Evolutionary conservation across 78 protist genomes (phyloP).

Genomic region (Dictyostelium capitatum): DNA sequence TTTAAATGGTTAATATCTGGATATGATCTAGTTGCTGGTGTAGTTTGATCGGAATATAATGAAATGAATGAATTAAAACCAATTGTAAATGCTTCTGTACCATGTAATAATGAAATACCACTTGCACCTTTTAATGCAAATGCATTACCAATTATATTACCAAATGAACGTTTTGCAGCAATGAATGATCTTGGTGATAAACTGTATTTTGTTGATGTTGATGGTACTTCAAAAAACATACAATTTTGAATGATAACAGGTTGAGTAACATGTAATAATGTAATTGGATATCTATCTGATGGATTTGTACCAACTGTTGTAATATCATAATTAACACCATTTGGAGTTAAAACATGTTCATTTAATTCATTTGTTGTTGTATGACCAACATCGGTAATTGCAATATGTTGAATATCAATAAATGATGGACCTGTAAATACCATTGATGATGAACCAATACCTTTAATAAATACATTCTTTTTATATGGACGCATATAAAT

Average conservation of each 20-base stretch:
- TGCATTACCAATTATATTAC: background rate
- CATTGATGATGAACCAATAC: background rate
- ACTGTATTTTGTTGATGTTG: background rate
- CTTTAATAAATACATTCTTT: background rate
- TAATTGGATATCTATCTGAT: constrained; percentile 15
- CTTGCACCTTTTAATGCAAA: background rate
- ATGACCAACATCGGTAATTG: background rate
- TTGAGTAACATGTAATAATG: background rate
- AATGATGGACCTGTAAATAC: background rate
- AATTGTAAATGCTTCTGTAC: background rate
- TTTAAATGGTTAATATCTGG: background rate
- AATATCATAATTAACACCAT: background rate
- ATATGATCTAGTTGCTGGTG: background rate
- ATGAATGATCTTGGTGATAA: background rate
- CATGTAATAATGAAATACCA: background rate
- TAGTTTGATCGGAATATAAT: background rate
- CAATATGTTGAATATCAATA: background rate
- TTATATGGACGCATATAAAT: background rate
- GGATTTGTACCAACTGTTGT: background rate
- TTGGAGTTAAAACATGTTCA: background rate
- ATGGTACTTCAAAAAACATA: background rate
- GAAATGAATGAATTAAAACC: background rate
- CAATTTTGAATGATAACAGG: background rate
- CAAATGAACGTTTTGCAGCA: constrained; percentile 29
- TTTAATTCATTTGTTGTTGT: background rate